phyloP scores from a whole-genome alignment of 2,329 filamentous ascomycete genomes.

The Aspergillus pseudoterreus region DNA sequence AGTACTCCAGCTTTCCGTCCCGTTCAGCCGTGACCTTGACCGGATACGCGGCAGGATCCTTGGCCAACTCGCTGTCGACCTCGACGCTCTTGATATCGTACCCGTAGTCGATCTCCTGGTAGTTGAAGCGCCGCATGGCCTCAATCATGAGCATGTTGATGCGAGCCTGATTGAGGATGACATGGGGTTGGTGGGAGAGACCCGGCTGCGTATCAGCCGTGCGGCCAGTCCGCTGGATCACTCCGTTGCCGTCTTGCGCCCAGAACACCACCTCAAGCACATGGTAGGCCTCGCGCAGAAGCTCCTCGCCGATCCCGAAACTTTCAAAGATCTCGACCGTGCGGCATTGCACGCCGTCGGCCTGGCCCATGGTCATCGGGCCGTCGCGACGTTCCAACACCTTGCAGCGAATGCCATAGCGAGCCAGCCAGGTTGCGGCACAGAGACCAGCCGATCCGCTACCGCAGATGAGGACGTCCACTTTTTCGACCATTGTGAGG shows the following conservation, averaged over 20 bases:
- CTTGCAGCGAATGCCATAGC: constrained; percentile 53
- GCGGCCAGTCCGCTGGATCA: constrained; percentile 47
- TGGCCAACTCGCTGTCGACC: constrained; percentile 44
- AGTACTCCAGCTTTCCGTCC: constrained; percentile 38
- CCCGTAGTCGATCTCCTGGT: constrained; percentile 53
- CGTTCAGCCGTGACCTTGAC: constrained; percentile 45
- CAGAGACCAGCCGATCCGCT: constrained; percentile 61
- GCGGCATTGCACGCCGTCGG: constrained; percentile 60
- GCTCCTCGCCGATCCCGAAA: constrained; percentile 52
- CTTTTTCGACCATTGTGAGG: constrained; percentile 17
- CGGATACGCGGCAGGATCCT: constrained; percentile 39
- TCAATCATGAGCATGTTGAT: constrained; percentile 54
- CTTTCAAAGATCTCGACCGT: constrained; percentile 62
- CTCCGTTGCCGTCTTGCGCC: constrained; percentile 35
- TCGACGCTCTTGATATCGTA: constrained; percentile 49
- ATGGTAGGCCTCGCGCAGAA: constrained; percentile 57
- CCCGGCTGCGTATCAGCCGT: constrained; percentile 54
- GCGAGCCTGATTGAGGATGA: constrained; percentile 56
- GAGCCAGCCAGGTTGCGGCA: constrained; percentile 59
- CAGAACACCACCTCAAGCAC: constrained; percentile 58
- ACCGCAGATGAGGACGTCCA: constrained; percentile 59
- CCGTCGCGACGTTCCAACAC: constrained; percentile 57
- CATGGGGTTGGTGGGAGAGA: constrained; percentile 53
- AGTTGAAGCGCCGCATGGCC: constrained; percentile 43
- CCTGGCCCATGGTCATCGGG: constrained; percentile 57